Conservation (phyloP, 2,329 filamentous ascomycete species). For the Pseudovirgaria hyperparasitica region DNA sequence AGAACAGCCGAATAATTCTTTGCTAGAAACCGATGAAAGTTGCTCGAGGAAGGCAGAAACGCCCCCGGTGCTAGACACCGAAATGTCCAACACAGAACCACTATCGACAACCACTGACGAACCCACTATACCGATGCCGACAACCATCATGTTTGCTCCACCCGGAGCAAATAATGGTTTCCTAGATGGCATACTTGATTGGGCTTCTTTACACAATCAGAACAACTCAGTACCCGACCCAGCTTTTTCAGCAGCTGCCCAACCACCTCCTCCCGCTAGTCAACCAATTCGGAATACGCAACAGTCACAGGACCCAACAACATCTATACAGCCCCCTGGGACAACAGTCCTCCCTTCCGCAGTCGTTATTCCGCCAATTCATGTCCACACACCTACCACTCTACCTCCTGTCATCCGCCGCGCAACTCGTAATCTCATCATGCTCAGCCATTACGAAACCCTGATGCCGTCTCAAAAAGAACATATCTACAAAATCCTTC, state of each 20-base stretch:
- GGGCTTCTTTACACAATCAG: slow-evolving; percentile 10
- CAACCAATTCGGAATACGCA: slow-evolving; percentile 8
- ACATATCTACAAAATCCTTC: slow-evolving; percentile 43
- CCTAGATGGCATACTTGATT: slow-evolving; percentile 26
- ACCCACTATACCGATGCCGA: slow-evolving; percentile 13
- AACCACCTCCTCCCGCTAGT: slow-evolving; percentile 10
- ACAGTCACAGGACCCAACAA: slow-evolving; percentile 7
- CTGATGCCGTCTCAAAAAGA: too few species aligned
- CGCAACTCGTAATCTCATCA: slow-evolving; percentile 44
- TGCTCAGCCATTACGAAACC: slow-evolving; percentile 34
- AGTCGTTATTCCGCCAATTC: slow-evolving; percentile 11
- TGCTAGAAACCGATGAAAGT: slow-evolving; percentile 6
- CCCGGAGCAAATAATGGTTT: slow-evolving; percentile 19
- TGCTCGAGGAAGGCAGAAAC: not conserved
- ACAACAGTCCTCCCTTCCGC: slow-evolving; percentile 11
- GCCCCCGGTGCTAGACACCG: slow-evolving; percentile 9
- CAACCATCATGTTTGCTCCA: slow-evolving; percentile 21
- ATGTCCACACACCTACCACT: slow-evolving; percentile 12
- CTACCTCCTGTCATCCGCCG: slow-evolving; percentile 30
- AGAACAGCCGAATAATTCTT: slow-evolving; percentile 7
- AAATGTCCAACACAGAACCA: slow-evolving; percentile 7
- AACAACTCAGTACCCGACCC: slow-evolving; percentile 17
- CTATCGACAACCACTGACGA: slow-evolving; percentile 8
- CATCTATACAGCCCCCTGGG: slow-evolving; percentile 7
- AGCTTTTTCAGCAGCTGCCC: slow-evolving; percentile 4